phyloP scores from a whole-genome alignment of 306 rosid genomes.

The Pterocarpus santalinus region DNA sequence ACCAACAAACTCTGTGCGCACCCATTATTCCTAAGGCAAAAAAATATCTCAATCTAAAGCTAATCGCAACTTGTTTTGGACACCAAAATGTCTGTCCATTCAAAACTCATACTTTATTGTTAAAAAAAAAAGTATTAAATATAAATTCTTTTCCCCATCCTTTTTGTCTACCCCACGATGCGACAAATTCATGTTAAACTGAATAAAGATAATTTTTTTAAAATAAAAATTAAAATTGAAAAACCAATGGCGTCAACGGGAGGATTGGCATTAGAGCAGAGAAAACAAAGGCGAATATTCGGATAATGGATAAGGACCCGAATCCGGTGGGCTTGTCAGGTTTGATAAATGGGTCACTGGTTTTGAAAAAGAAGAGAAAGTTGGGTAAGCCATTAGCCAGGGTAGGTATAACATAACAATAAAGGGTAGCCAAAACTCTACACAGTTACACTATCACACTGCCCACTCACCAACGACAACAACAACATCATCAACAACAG shows the following conservation, averaged over 20 bases:
- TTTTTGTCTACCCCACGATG: background rate
- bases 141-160: background rate
- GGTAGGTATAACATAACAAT: background rate
- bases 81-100: background rate
- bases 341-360: slow-evolving; percentile 41
- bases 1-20: slow-evolving; percentile 5
- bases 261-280: background rate
- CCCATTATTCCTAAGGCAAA: background rate
- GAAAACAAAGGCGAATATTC: slow-evolving; percentile 41
- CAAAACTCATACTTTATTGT: background rate
- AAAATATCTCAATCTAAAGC: slow-evolving; percentile 23
- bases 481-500: slow-evolving; percentile 16
- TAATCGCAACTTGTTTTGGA: background rate
- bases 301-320: slow-evolving; percentile 36
- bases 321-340: slow-evolving; percentile 47
- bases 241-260: background rate
- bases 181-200: background rate
- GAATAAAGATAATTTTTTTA: background rate
- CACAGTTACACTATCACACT: slow-evolving; percentile 40
- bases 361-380: slow-evolving; percentile 40
- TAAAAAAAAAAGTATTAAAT: background rate
- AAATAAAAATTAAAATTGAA: background rate
- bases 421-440: background rate
- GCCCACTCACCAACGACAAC: background rate
- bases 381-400: slow-evolving; percentile 12